phyloP scores from a whole-genome alignment of 768 basidiomycete genomes.

The Strobilomyces echinocephalus region DNA sequence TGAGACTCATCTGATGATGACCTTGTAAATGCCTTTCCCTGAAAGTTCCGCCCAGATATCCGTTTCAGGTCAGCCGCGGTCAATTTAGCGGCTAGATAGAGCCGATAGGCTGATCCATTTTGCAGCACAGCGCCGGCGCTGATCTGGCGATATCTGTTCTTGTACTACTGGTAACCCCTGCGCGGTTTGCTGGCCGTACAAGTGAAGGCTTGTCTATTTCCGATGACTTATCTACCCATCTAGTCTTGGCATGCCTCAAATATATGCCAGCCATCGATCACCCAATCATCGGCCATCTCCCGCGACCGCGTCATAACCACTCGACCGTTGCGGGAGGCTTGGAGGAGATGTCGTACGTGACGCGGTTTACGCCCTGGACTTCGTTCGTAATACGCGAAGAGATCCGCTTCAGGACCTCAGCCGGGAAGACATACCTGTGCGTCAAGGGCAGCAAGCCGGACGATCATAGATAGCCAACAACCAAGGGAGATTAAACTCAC shows the following conservation, averaged over 20 bases:
- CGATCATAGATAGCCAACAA: neutral
- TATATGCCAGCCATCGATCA: neutral
- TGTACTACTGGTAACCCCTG: too few relatives aligned
- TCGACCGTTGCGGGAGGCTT: conserved; percentile 82
- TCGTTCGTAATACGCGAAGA: conserved; percentile 98
- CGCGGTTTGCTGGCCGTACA: neutral
- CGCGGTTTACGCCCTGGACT: conserved; percentile 91
- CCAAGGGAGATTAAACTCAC: conserved; percentile 38
- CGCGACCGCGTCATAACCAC: conserved; percentile 33
- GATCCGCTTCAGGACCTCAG: conserved; percentile 82
- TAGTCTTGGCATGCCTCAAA: neutral
- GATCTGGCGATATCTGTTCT: too few relatives aligned
- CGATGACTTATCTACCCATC: neutral
- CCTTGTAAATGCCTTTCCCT: too few relatives aligned
- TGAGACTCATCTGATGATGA: too few relatives aligned
- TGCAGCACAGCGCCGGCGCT: too few relatives aligned
- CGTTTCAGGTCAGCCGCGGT: too few relatives aligned
- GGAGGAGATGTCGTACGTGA: conserved; percentile 94
- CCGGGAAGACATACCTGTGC: conserved; percentile 91
- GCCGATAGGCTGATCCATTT: too few relatives aligned
- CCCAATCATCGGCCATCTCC: too few relatives aligned
- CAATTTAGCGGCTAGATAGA: too few relatives aligned
- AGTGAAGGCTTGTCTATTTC: neutral
- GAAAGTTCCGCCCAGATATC: too few relatives aligned
- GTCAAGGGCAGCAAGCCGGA: conserved; percentile 15